Conservation (phyloP, 2,329 filamentous ascomycete species). For the Pseudogymnoascus sp. region DNA sequence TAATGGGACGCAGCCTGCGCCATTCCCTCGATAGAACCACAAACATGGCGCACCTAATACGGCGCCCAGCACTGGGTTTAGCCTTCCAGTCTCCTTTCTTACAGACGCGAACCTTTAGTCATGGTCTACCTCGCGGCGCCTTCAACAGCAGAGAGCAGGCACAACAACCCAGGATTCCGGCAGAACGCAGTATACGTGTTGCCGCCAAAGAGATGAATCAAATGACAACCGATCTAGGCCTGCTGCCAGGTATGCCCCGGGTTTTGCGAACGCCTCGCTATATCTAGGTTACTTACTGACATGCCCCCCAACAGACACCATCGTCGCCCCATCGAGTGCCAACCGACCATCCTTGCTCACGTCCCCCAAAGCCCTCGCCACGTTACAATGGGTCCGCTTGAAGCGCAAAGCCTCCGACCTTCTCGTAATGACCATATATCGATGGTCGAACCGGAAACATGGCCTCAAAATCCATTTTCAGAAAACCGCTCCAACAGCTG, state of each 20-base stretch:
- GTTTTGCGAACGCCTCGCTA: neutral
- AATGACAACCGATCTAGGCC: conserved; percentile 17
- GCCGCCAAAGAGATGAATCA: conserved; percentile 9
- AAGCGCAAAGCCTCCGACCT: conserved; percentile 19
- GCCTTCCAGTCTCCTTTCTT: neutral
- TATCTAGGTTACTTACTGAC: conserved; percentile 20
- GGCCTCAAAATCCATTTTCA: conserved; percentile 37
- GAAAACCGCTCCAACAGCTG: conserved; percentile 45
- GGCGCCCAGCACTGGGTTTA: neutral
- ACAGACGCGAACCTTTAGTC: neutral
- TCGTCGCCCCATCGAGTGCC: conserved; percentile 29
- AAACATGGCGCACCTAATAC: neutral
- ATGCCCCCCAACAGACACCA: conserved; percentile 27
- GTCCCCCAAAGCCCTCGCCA: conserved; percentile 20
- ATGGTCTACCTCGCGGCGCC: neutral
- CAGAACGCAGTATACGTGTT: conserved; percentile 11
- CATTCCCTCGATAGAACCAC: neutral
- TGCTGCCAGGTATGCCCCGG: conserved; percentile 15
- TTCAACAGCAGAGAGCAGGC: conserved; percentile 3
- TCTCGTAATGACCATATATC: conserved; percentile 19
- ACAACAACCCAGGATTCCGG: neutral
- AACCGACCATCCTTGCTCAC: conserved; percentile 27
- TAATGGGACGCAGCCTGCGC: neutral
- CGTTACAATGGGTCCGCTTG: conserved; percentile 25
- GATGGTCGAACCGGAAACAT: conserved; percentile 12